Evolutionary conservation across 306 rosid genomes (phyloP), one percentile per base, ranked within the genome.

Genomic region (Ochetophila trinervis): DNA sequence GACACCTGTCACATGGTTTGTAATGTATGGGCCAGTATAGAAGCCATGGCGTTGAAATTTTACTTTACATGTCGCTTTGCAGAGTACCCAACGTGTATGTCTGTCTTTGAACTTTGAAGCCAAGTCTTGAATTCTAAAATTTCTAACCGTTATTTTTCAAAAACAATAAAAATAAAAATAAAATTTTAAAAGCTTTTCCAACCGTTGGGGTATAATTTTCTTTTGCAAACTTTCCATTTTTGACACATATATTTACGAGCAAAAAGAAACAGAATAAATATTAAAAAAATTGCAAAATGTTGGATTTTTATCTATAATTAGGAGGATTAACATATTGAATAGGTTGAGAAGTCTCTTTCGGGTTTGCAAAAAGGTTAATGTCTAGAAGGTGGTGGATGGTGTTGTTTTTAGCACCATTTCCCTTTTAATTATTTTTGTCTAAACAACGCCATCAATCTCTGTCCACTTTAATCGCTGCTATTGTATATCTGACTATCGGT

Each of bases 81-180:
- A 17, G 52, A 60, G 44, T 62, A 51, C 18, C 57, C 6, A 36
- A 30, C 65, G 6, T 36, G 69, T 73, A 60, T 44, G 36, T 68
- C 51, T 75, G 73, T 62, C 91, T 86, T 83, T 35, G 79, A 83
- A 83, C 91, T 86, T 83, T 35, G 79, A 83, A 83, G 91, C 66
- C 24, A 88, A 85, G 95, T 66, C 45, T 55, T 9, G 0, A 64
- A 16, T 53, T 51, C 35, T 63, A 74, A 36, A 0, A 64, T 7
- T 53, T 51, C 35, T 63, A 74, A 36, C 83, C 79, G 81, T 84
- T 74, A 57, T n/a, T 62, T 0, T 50, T 14, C 59, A 72, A 14
- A 8, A 8, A 20, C 4, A 42, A 42, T 32, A 20, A 30, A 22
- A 17, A 14, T 15, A 0, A 27, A 20, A 30, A 16, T 11, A 14